Evolutionary conservation across 2,329 filamentous ascomycete genomes (phyloP).

Genomic region (Phoma sp.): DNA sequence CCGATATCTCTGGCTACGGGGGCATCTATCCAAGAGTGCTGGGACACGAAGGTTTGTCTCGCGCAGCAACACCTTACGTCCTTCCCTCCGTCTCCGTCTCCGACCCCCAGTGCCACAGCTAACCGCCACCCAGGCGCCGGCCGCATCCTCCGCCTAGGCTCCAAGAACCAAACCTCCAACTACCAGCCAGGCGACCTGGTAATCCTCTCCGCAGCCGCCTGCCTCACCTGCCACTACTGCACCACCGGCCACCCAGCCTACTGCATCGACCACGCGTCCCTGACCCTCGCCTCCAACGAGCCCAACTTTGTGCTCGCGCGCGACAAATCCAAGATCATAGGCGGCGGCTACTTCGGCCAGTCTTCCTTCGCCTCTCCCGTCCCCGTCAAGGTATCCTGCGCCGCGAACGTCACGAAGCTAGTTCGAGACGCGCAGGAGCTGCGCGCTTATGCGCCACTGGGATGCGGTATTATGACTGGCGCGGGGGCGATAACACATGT

Average conservation of each 20-base stretch:
- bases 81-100: too few species aligned
- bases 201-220: slow-evolving; percentile 57
- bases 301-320: slow-evolving; percentile 52
- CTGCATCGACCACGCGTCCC: slow-evolving; percentile 52
- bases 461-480: slow-evolving; percentile 57
- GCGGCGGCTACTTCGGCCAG: slow-evolving; percentile 58
- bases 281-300: slow-evolving; percentile 37
- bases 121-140: slow-evolving; percentile 50
- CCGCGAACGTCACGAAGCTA: slow-evolving; percentile 54
- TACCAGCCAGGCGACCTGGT: slow-evolving; percentile 55
- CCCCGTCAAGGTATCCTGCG: slow-evolving; percentile 49
- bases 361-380: slow-evolving; percentile 52
- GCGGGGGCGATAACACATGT: slow-evolving; percentile 51
- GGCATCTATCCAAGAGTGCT: slow-evolving; percentile 55
- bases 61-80: too few species aligned
- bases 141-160: slow-evolving; percentile 55
- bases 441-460: slow-evolving; percentile 53
- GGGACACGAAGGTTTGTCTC: slow-evolving; percentile 57
- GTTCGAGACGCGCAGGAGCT: slow-evolving; percentile 49
- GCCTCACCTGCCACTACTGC: slow-evolving; percentile 56
- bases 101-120: not conserved
- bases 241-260: slow-evolving; percentile 54
- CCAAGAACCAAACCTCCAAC: slow-evolving; percentile 42
- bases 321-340: slow-evolving; percentile 29
- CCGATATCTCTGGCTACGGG: slow-evolving; percentile 50